phyloP scores from a whole-genome alignment of 2,329 filamentous ascomycete species.

The Penicillium decumbens region DNA sequence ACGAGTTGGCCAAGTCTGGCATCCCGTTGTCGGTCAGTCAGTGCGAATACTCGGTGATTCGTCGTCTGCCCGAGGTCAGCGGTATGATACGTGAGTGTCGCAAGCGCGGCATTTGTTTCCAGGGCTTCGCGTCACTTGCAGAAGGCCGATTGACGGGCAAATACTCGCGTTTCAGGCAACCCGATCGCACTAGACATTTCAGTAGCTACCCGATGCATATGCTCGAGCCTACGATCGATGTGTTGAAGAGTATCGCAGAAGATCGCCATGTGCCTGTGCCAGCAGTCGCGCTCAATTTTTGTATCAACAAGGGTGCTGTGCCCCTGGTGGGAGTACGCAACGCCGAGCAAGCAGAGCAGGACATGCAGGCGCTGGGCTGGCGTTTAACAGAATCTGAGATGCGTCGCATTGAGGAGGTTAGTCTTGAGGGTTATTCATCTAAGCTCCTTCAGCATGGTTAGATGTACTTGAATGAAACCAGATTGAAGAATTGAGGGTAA shows the following conservation, averaged over 20 bases:
- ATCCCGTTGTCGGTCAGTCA: conserved; percentile 45
- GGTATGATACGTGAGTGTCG: conserved; percentile 41
- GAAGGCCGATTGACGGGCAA: conserved; percentile 42
- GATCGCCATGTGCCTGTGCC: conserved; percentile 32
- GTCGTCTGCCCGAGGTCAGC: conserved; percentile 39
- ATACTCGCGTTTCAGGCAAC: conserved; percentile 38
- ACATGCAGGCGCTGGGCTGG: conserved; percentile 42
- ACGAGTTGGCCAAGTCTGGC: conserved; percentile 36
- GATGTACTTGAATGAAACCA: not conserved
- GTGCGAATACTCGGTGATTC: conserved; percentile 44
- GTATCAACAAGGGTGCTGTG: conserved; percentile 43
- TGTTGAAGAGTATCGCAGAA: conserved; percentile 36
- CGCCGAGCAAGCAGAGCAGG: conserved; percentile 39
- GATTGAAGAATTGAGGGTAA: not conserved
- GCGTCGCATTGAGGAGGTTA: conserved; percentile 38
- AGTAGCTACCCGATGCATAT: conserved; percentile 45
- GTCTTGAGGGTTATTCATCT: conserved; percentile 40
- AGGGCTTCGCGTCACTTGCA: conserved; percentile 42
- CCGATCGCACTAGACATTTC: conserved; percentile 37
- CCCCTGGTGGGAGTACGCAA: conserved; percentile 44
- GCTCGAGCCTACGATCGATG: conserved; percentile 37
- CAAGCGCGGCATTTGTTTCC: conserved; percentile 41
- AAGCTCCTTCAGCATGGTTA: conserved; percentile 44
- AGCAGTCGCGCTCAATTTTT: conserved; percentile 45
- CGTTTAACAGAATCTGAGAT: conserved; percentile 42